Percentiles rank a stretch among this genome's conserved stretches.
Conservation (phyloP, 805 yeast species). For the Starmerella kuoi region DNA sequence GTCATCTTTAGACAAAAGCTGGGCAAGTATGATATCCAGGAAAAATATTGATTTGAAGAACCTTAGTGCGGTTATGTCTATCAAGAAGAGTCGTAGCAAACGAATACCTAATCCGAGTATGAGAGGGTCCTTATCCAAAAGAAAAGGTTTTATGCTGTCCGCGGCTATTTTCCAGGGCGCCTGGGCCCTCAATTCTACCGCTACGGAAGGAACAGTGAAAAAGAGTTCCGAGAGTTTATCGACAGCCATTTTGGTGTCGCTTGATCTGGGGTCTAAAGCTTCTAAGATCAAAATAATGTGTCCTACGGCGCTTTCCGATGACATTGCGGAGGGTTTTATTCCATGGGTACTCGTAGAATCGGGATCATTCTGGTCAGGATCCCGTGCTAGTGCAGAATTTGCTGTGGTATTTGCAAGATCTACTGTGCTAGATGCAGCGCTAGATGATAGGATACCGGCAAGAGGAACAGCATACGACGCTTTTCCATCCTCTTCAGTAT, state of each 20-base stretch:
- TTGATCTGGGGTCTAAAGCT: slow-evolving; percentile 11
- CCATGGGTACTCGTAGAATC: not conserved
- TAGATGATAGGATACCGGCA: not conserved
- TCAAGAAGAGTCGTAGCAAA: slow-evolving; percentile 52
- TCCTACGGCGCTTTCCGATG: slow-evolving; percentile 2
- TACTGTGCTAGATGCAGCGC: slow-evolving; percentile 14
- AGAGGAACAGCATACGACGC: not conserved
- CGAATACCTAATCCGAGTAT: slow-evolving; percentile 69
- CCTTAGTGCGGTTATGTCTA: slow-evolving; percentile 42
- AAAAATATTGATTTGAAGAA: slow-evolving; percentile 39
- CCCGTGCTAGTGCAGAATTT: not conserved
- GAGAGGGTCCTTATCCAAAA: slow-evolving; percentile 45
- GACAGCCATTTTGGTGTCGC: slow-evolving; percentile 8
- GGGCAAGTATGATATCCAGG: slow-evolving; percentile 50
- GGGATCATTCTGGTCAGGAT: not conserved
- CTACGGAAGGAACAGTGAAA: slow-evolving; percentile 11
- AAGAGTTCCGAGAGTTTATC: slow-evolving; percentile 15
- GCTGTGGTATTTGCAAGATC: slow-evolving; percentile 3
- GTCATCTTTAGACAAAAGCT: slow-evolving; percentile 50
- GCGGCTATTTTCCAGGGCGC: slow-evolving; percentile 26
- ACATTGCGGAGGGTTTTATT: not conserved
- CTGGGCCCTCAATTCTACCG: slow-evolving; percentile 7
- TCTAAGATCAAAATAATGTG: slow-evolving; percentile 8
- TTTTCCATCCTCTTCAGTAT: slow-evolving; percentile 4
- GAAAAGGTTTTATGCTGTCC: slow-evolving; percentile 43